Base-by-base conservation (phyloP, 148 eudicot species). In the Vaccinium myrtillus region DNA sequence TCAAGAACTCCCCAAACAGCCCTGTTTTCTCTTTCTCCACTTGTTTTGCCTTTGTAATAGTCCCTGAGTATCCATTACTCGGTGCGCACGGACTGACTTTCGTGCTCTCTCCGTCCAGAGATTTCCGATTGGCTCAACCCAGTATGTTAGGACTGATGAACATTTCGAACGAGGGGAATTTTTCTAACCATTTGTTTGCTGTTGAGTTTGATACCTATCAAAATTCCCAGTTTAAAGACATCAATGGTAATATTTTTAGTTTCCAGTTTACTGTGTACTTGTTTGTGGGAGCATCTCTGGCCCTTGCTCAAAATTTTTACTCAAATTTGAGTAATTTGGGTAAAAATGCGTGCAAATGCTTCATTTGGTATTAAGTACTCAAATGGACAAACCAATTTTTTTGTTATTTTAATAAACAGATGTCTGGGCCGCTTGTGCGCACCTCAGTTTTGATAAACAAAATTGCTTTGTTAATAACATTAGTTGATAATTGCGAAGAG, bases 41-140 rank as follows among this genome's bases (percentile, higher is more conserved):
- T 0, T 75, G 80, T 49, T 93, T 93, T 76, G 90, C 88, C 9
- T 75, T 91, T 23, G 87, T 83, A 32, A 90, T 90, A 14, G 85
- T 82, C 30, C 91, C 93, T 0, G 79, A 89, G 83, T 91, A 90
- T 32, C 87, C 88, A n/a, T 75, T 56, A 2, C 89, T 91, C 21
- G 91, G 93, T 0, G 94, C 93, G 43, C 94, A 91, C 39, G 95
- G 95, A 6, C 49, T 93, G 14, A 92, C 95, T 61, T 93, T 93
- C 78, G 82, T 81, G 0, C 50, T 93, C n/a, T 30, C 93, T 3
- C 87, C 85, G 18, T 55, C 83, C 0, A 50, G 6, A 3, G 81
- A 83, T 27, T 76, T 88, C 30, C 11, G 14, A 2, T 2, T 2
- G 4, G 83, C 86, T 76, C 83, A 78, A 0, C 90, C 90, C 25